Conservation (phyloP, 2,329 filamentous ascomycete species). For the Trichoderma sp. region DNA sequence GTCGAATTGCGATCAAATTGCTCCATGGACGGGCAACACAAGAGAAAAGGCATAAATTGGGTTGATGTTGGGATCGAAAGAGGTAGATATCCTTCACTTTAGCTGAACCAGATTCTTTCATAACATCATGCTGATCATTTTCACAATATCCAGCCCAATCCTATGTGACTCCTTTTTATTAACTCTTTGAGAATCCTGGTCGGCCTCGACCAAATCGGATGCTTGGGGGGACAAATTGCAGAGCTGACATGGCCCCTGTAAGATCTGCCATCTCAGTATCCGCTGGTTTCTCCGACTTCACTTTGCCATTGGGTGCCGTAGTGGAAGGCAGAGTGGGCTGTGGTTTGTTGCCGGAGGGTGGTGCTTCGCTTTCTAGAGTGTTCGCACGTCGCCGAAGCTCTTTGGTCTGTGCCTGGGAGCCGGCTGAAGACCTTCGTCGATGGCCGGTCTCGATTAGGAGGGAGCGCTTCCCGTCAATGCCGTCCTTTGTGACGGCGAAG, state of each 20-base stretch:
- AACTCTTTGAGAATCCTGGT: conserved; percentile 51
- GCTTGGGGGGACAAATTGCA: conserved; percentile 67
- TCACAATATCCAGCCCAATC: conserved; percentile 26
- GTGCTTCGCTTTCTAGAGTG: conserved; percentile 29
- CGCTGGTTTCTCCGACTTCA: conserved; percentile 22
- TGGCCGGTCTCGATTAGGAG: conserved; percentile 63
- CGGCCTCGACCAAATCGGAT: conserved; percentile 62
- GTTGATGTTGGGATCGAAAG: conserved; percentile 21
- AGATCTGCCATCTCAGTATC: conserved; percentile 62
- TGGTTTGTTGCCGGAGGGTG: conserved; percentile 19
- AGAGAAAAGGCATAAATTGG: background rate
- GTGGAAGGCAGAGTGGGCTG: conserved; percentile 19
- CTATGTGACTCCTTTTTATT: conserved; percentile 24
- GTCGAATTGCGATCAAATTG: background rate
- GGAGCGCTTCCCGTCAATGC: conserved; percentile 81
- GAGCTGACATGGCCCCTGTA: conserved; percentile 64
- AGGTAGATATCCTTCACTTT: conserved; percentile 39
- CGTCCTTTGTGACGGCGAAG: conserved; percentile 80
- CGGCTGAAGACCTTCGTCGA: conserved; percentile 48
- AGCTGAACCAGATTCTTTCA: conserved; percentile 28
- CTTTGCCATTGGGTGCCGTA: conserved; percentile 14
- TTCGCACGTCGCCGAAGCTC: conserved; percentile 34
- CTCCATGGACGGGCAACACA: background rate
- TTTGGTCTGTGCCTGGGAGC: conserved; percentile 33
- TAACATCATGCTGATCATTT: conserved; percentile 35